Evolutionary conservation across 352 stramenopile genomes (phyloP).

Genomic region (Phytophthora cactorum): DNA sequence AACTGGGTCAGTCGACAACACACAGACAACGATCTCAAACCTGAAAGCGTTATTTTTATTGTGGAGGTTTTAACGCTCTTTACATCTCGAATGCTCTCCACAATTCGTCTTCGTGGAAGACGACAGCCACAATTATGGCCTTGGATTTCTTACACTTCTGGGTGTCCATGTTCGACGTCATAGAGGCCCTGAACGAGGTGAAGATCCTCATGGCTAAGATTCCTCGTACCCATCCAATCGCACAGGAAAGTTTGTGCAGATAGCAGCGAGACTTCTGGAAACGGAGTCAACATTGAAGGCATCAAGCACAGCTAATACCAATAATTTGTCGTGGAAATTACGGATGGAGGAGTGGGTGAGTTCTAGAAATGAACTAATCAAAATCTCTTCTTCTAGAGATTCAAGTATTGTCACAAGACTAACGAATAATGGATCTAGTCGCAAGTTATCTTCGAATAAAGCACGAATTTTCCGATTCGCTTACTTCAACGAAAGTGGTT

Average conservation of each 20-base stretch:
- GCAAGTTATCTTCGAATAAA: neutral
- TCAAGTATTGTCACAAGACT: neutral
- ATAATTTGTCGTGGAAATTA: neutral
- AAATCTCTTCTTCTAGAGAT: constrained; percentile 3
- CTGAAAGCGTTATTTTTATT: constrained; percentile 57
- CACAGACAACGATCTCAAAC: constrained; percentile 34
- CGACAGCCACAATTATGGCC: constrained; percentile 21
- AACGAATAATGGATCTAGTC: neutral
- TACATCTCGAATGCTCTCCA: constrained; percentile 51
- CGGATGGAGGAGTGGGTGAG: constrained; percentile 15
- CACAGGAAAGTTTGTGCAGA: constrained; percentile 22
- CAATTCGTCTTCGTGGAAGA: constrained; percentile 27
- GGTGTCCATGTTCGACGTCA: constrained; percentile 27
- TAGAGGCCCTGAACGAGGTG: constrained; percentile 14
- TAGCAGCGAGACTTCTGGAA: constrained; percentile 19
- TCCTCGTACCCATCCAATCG: constrained; percentile 5
- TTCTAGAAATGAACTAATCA: constrained; percentile 1
- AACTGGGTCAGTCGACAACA: constrained; percentile 42
- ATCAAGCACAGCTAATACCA: neutral
- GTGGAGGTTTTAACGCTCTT: constrained; percentile 55
- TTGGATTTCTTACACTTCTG: constrained; percentile 30
- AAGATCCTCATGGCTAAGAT: constrained; percentile 32
- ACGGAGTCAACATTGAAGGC: neutral
- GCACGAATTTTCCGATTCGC: constrained; percentile 16
- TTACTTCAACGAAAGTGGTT: constrained; percentile 5